These are phyloP conservation scores for Ramalina intermedia DNA, from an alignment of 495 filamentous ascomycete genomes.

Conservation along the genomic window DNA sequence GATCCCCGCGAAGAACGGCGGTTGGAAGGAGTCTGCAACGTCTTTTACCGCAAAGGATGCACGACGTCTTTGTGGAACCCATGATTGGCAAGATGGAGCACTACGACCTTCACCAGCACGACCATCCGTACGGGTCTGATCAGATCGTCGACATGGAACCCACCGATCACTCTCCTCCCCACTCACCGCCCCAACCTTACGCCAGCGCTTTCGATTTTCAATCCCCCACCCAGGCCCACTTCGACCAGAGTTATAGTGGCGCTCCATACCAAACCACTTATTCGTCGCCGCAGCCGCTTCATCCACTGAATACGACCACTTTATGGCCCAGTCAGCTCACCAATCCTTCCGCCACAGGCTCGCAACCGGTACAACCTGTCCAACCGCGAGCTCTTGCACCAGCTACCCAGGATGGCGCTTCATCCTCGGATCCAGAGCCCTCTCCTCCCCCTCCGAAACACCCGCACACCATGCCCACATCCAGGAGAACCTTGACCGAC, in stretches of 20 bases:
- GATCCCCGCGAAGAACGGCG: constrained; percentile 1
- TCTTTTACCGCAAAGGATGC: constrained; percentile 13
- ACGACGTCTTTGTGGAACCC: constrained; percentile 17
- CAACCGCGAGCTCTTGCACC: constrained; percentile 22
- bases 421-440: constrained; percentile 40
- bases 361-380: constrained; percentile 15
- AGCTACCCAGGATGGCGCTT: constrained; percentile 25
- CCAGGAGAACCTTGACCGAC: constrained; percentile 86
- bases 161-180: constrained; percentile 12
- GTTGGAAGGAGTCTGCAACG: background rate
- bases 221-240: constrained; percentile 18
- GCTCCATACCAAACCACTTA: constrained; percentile 23
- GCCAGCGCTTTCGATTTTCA: constrained; percentile 25
- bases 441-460: constrained; percentile 35
- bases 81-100: constrained; percentile 26
- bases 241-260: constrained; percentile 26
- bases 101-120: constrained; percentile 14
- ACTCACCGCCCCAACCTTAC: constrained; percentile 31
- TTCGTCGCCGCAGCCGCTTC: constrained; percentile 28
- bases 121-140: constrained; percentile 18
- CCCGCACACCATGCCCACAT: constrained; percentile 42
- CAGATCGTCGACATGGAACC: constrained; percentile 16
- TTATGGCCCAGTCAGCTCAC: constrained; percentile 40
- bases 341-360: constrained; percentile 29
- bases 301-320: constrained; percentile 33